Conservation (phyloP, 2,329 filamentous ascomycete species). For the Venturia oleaginea region DNA sequence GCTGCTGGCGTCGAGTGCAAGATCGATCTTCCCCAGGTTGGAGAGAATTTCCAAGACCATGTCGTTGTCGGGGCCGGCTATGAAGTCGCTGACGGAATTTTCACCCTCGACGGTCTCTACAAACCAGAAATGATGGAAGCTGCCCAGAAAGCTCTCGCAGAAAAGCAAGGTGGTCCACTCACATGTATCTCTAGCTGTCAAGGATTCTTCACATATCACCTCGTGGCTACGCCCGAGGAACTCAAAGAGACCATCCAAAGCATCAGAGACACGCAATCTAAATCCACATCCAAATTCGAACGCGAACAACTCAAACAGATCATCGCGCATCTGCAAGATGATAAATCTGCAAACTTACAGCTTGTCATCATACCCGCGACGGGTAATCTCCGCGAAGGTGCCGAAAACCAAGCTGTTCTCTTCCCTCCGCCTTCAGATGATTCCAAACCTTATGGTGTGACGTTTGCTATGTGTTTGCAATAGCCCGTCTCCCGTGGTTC, state of each 20-base stretch:
- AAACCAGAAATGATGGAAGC: neutral
- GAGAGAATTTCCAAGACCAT: constrained; percentile 14
- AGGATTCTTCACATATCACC: constrained; percentile 14
- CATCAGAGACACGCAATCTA: neutral
- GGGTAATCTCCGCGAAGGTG: neutral
- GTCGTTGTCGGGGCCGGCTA: neutral
- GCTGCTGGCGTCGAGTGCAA: constrained; percentile 6
- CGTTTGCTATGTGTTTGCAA: constrained; percentile 14
- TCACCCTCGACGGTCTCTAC: neutral
- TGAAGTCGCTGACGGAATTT: neutral
- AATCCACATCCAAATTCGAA: constrained; percentile 11
- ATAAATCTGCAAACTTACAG: neutral
- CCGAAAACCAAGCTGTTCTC: constrained; percentile 15
- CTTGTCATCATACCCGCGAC: neutral
- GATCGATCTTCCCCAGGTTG: constrained; percentile 6
- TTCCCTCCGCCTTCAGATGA: constrained; percentile 6
- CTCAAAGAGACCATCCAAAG: neutral
- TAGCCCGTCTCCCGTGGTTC: constrained; percentile 28
- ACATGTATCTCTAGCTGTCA: constrained; percentile 9
- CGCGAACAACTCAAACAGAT: constrained; percentile 13
- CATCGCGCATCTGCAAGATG: constrained; percentile 8
- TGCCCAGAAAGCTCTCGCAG: neutral
- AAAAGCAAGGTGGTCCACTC: neutral
- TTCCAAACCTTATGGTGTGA: neutral
- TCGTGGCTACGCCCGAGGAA: neutral